Base-by-base conservation (phyloP, 2,329 filamentous ascomycete genomes). In the Xylariaceae sp. region DNA sequence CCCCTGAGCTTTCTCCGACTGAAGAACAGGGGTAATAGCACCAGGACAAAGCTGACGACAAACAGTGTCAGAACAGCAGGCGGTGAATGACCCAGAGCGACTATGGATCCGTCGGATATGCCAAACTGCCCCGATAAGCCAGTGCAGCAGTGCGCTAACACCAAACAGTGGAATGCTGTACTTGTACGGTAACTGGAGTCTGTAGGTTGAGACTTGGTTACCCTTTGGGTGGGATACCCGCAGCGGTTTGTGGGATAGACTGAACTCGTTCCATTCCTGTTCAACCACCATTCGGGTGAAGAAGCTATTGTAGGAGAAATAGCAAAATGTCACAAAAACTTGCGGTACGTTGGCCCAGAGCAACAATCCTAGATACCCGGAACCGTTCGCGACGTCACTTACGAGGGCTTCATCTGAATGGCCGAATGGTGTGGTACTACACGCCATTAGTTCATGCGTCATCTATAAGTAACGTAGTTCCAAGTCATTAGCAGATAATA, bases 151-250 rank as follows among this genome's bases (percentile, higher is more conserved):
- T 1, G 51, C 43, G 23, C 61, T 63, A 2, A 59, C 40, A 1
- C 19, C 19, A 0, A 67, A 23, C 2, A 70, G 54, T 2, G 65
- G 62, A 18, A 67, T 47, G 3, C 56, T 61, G 42, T 65, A 66
- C 9, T 50, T 57, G 42, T 66, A 63, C 1, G 67, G 66, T 1
- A 69, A 49, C 37, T 67, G 65, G 4, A 69, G 54, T 9, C 60
- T 45, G 32, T 66, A 65, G 10, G 40, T 62, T 2, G 66, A 68
- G 1, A 48, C 20, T 40, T 69, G 67, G 4, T 60, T 20, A 2
- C 65, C 65, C 4, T 7, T 46, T 0, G 63, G 64, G 18, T 56
- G 44, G 1, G 65, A 62, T 10, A 64, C 61, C 3, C 57, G 52
- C 6, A 62, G 49, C 1, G 56, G 57, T 10, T 43, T 20, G 18